Evolutionary conservation across 2,329 filamentous ascomycete genomes (phyloP), one percentile per base, ranked within the genome.

Genomic region (Fusarium burgessii): DNA sequence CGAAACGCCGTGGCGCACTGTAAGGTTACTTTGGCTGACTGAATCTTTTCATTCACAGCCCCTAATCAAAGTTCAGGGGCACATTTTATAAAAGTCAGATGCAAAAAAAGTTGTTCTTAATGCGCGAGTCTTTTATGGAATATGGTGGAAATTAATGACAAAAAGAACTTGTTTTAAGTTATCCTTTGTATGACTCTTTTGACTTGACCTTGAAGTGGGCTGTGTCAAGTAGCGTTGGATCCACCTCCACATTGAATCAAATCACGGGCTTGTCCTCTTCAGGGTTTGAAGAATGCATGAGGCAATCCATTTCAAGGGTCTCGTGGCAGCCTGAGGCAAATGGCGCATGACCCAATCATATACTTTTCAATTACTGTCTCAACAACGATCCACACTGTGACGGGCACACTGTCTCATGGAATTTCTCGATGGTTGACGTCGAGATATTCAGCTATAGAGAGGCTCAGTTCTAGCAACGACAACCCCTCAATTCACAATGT

Each of bases 341-440:
- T n/a, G 3, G 1, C 49, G 32, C 50, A 56, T 68, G 58, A 61
- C 51, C 73, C 73, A 75, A 75, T 75, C 66, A 71, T 57, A 43
- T 55, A 45, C 18, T 7, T 47, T 57, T 35, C 2, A 1, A 56
- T n/a, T 0, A 73, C 72, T 73, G 68, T 74, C 2, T 8, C 1
- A 25, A 41, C 15, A 51, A 11, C 1, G 0, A 0, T 0, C 5
- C 1, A 9, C 50, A 73, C 70, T 73, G 63, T 73, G 25, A n/a
- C 1, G 1, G 0, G 7, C 6, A 25, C 73, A 75, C 73, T 72
- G 73, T 73, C 3, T 14, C 13, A n/a, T 40, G 52, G 74, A 68
- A 76, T 74, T 76, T 76, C 74, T 76, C 66, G 59, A 58, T 73
- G 61, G 64, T 73, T 76, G 74, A 76, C 71, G 73, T 77, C 74